phyloP scores from a whole-genome alignment of 2,329 filamentous ascomycete species.

The Talaromyces piceae region DNA sequence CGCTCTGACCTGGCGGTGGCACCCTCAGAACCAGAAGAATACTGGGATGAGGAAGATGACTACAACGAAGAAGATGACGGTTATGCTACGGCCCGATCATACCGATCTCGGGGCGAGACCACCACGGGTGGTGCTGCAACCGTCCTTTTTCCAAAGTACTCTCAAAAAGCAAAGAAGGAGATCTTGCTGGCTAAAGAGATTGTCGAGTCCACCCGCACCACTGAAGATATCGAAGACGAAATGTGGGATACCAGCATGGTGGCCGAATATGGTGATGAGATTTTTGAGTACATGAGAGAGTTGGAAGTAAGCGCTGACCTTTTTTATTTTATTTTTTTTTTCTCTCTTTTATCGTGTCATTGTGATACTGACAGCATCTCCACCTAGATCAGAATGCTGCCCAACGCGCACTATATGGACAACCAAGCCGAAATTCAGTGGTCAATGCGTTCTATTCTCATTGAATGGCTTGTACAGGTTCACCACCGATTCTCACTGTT shows the following conservation, averaged over 20 bases:
- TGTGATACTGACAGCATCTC: conserved; percentile 17
- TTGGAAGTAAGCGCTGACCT: conserved; percentile 60
- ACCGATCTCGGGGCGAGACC: conserved; percentile 67
- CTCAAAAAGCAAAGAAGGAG: conserved; percentile 62
- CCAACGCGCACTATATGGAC: conserved; percentile 93
- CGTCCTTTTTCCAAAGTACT: conserved; percentile 66
- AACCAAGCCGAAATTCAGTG: conserved; percentile 95
- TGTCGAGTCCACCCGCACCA: conserved; percentile 58
- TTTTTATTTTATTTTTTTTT: background rate
- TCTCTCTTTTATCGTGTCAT: background rate
- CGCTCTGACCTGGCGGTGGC: conserved; percentile 18
- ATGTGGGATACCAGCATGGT: conserved; percentile 95
- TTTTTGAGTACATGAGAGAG: conserved; percentile 83
- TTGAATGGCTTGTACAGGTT: conserved; percentile 98
- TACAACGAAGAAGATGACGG: conserved; percentile 65
- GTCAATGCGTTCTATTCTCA: conserved; percentile 95
- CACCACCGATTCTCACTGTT: conserved; percentile 85
- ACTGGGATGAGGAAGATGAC: conserved; percentile 70
- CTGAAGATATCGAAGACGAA: conserved; percentile 80
- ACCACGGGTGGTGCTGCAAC: conserved; percentile 58
- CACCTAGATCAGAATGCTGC: conserved; percentile 65
- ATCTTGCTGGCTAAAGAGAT: conserved; percentile 59
- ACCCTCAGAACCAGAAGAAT: conserved; percentile 57
- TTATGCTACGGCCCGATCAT: conserved; percentile 69
- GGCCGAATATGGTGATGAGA: conserved; percentile 90